Conservation (phyloP, 2,329 filamentous ascomycete species). For the Fonsecaea pedrosoi region DNA sequence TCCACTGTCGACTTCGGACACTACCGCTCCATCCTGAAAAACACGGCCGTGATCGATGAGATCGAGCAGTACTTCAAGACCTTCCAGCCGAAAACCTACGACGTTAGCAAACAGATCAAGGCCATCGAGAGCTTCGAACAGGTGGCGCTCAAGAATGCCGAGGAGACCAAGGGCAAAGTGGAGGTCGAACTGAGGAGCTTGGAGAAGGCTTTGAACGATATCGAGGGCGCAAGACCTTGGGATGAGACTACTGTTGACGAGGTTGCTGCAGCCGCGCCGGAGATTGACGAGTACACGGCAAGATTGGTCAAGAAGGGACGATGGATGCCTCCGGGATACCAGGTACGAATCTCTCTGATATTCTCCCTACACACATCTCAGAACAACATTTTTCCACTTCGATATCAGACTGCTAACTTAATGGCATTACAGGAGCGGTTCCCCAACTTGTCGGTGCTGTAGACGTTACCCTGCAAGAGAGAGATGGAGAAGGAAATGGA, state of each 20-base stretch:
- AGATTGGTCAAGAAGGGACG: conserved; percentile 96
- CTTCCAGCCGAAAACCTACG: conserved; percentile 94
- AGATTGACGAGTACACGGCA: conserved; percentile 95
- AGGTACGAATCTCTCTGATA: conserved; percentile 67
- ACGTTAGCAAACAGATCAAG: conserved; percentile 92
- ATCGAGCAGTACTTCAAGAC: conserved; percentile 93
- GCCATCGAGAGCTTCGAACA: conserved; percentile 97
- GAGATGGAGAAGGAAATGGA: neutral
- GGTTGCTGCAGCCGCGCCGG: conserved; percentile 88
- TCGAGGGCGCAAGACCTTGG: conserved; percentile 92
- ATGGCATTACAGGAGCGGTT: conserved; percentile 81
- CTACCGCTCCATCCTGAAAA: conserved; percentile 93
- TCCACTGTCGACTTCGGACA: conserved; percentile 89
- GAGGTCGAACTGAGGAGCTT: conserved; percentile 94
- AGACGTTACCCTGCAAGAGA: conserved; percentile 54
- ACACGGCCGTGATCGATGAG: conserved; percentile 92
- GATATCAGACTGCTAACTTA: conserved; percentile 15
- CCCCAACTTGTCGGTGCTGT: conserved; percentile 93
- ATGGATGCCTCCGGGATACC: conserved; percentile 98
- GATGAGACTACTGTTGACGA: conserved; percentile 98
- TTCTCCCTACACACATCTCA: neutral
- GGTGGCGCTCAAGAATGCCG: conserved; percentile 94
- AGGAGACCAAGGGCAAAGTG: conserved; percentile 95
- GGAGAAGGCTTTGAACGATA: conserved; percentile 94
- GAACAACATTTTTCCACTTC: neutral